phyloP scores from a whole-genome alignment of 345 rosid species.

The Brassica nigra region DNA sequence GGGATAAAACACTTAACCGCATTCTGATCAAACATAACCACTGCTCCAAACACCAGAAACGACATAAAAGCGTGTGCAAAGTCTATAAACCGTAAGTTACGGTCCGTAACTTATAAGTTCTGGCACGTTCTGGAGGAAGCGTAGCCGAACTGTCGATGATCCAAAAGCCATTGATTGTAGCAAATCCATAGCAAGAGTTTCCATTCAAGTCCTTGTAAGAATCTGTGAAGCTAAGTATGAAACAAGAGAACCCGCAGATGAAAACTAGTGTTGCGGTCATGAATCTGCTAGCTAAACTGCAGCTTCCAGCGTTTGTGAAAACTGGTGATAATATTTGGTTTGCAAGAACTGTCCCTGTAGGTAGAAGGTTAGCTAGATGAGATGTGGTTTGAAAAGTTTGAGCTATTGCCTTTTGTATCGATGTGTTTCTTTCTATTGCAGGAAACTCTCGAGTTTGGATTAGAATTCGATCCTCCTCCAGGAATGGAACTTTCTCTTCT shows the following conservation, averaged over 20 bases:
- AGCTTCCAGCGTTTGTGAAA: conserved; percentile 65
- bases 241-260: conserved; percentile 77
- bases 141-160: conserved; percentile 66
- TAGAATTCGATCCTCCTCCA: conserved; percentile 7
- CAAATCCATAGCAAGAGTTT: conserved; percentile 64
- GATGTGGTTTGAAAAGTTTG: conserved; percentile 85
- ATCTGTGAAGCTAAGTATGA: conserved; percentile 73
- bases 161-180: conserved; percentile 70
- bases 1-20: conserved; percentile 75
- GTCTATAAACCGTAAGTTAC: conserved; percentile 51
- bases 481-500: conserved; percentile 12
- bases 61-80: conserved; percentile 76
- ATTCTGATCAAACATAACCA: conserved; percentile 72
- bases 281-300: conserved; percentile 53
- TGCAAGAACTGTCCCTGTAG: conserved; percentile 87
- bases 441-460: conserved; percentile 32
- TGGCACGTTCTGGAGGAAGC: conserved; percentile 55
- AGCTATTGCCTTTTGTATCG: conserved; percentile 68
- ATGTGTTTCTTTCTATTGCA: conserved; percentile 43
- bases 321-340: conserved; percentile 80
- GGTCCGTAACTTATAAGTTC: conserved; percentile 42
- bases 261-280: conserved; percentile 62
- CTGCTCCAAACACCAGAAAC: conserved; percentile 68
- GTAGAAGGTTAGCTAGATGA: conserved; percentile 80
- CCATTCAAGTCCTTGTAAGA: conserved; percentile 74